A percentile compares a stretch with the other conserved stretches of the same genome.
These are phyloP conservation scores for Lodderomyces margitis DNA, from an alignment of 1,139 yeast genomes.

Conservation along the genomic window DNA sequence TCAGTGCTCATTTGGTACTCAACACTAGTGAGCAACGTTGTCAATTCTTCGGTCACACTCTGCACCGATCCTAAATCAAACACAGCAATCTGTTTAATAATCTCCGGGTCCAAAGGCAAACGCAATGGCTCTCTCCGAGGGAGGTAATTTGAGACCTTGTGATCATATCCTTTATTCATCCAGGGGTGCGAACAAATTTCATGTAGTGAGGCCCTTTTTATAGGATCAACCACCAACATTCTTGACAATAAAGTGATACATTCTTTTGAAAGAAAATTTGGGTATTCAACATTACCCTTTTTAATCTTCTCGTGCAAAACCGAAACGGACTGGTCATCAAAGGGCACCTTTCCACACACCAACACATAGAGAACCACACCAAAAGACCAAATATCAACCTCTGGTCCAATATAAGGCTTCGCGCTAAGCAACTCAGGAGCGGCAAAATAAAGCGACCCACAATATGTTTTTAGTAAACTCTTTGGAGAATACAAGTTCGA, in stretches of 20 bases:
- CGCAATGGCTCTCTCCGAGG: slow-evolving; percentile 76
- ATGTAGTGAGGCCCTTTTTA: slow-evolving; percentile 70
- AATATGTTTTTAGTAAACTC: slow-evolving; percentile 80
- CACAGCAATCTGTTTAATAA: slow-evolving; percentile 72
- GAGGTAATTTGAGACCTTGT: slow-evolving; percentile 65
- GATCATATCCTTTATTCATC: slow-evolving; percentile 89
- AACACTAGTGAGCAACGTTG: slow-evolving; percentile 58
- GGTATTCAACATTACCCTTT: slow-evolving; percentile 90
- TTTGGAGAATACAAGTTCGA: slow-evolving; percentile 80
- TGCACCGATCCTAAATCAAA: slow-evolving; percentile 77
- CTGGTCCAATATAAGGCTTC: slow-evolving; percentile 92
- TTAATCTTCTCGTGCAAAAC: slow-evolving; percentile 93
- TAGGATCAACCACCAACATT: slow-evolving; percentile 91
- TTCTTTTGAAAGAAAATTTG: slow-evolving; percentile 74
- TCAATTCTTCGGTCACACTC: slow-evolving; percentile 56
- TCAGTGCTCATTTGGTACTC: slow-evolving; percentile 66
- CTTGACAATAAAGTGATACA: slow-evolving; percentile 80
- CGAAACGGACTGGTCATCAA: slow-evolving; percentile 92
- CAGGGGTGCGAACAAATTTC: slow-evolving; percentile 91
- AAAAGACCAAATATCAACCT: slow-evolving; percentile 97
- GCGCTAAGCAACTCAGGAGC: slow-evolving; percentile 96
- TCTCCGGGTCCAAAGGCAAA: slow-evolving; percentile 68
- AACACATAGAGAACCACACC: slow-evolving; percentile 93
- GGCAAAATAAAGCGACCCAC: slow-evolving; percentile 97
- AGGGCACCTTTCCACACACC: slow-evolving; percentile 97